A percentile compares a stretch with the other conserved stretches of the same genome.
Conservation (phyloP, 2,329 filamentous ascomycete genomes). For the Aspergillus ustus region DNA sequence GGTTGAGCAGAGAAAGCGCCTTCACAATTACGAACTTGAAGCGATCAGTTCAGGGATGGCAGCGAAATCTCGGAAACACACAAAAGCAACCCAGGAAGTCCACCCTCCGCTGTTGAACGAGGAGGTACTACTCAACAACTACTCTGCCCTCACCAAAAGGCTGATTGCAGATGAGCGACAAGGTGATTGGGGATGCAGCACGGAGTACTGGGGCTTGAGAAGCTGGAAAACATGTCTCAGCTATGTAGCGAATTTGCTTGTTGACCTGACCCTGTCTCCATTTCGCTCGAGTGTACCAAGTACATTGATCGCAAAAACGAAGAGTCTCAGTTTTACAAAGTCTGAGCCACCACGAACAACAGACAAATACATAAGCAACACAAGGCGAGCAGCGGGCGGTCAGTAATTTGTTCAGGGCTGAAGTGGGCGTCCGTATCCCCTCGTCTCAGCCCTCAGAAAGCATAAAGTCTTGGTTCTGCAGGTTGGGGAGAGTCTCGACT, state of each 20-base stretch:
- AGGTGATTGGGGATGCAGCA: neutral
- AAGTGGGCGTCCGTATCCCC: neutral
- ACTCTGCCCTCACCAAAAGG: neutral
- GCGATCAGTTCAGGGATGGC: neutral
- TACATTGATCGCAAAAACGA: neutral
- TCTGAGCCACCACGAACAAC: neutral
- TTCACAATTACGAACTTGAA: neutral
- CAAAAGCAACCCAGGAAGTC: neutral
- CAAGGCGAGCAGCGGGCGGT: neutral
- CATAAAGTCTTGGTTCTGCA: neutral
- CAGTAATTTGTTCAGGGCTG: neutral
- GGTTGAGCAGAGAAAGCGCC: slow-evolving; percentile 3
- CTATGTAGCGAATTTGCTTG: no score
- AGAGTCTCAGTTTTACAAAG: no score
- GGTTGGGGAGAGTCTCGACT: neutral
- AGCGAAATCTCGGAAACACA: neutral
- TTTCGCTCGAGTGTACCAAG: neutral
- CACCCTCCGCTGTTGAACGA: slow-evolving; percentile 4
- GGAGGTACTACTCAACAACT: slow-evolving; percentile 15
- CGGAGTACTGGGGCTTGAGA: slow-evolving; percentile 1
- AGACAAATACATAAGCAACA: neutral
- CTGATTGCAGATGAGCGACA: slow-evolving; percentile 4
- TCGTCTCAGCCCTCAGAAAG: neutral
- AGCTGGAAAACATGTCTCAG: slow-evolving; percentile 3
- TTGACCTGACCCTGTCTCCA: neutral